These are phyloP conservation scores for Nematocida minor DNA, from an alignment of 371 early-diverging fungal genomes.

Conservation along the genomic window DNA sequence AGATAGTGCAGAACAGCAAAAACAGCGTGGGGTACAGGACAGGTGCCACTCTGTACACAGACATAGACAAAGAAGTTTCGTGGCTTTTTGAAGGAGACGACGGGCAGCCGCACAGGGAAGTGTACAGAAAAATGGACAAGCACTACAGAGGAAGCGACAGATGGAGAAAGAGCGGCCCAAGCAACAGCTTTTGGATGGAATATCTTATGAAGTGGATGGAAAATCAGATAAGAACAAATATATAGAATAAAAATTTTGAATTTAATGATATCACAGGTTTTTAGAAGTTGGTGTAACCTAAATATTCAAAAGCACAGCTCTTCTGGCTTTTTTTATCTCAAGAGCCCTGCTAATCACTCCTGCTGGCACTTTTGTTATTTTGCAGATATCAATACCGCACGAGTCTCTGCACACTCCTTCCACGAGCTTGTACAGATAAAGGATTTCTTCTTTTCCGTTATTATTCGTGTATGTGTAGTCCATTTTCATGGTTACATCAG, in stretches of 20 bases:
- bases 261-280: background rate
- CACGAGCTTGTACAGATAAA: conserved; percentile 86
- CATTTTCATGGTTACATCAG: conserved; percentile 61
- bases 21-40: background rate
- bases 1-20: background rate
- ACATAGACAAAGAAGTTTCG: conserved; percentile 30
- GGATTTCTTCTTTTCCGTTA: conserved; percentile 69
- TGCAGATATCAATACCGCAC: conserved; percentile 84
- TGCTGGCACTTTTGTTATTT: conserved; percentile 82
- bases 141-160: conserved; percentile 15
- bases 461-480: background rate
- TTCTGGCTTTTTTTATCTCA: conserved; percentile 36
- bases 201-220: conserved; percentile 43
- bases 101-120: background rate
- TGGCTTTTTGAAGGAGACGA: conserved; percentile 19
- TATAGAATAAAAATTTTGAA: background rate
- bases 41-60: conserved; percentile 34
- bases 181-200: conserved; percentile 30
- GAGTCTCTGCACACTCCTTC: conserved; percentile 74
- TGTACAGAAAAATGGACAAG: conserved; percentile 18
- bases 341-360: conserved; percentile 57
- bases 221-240: background rate
- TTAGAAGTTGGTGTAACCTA: too few relatives aligned
- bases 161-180: conserved; percentile 10
- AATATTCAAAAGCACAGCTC: too few relatives aligned